Evolutionary conservation across 2,329 filamentous ascomycete species (phyloP).

Genomic region (Bipolaris zeicola): DNA sequence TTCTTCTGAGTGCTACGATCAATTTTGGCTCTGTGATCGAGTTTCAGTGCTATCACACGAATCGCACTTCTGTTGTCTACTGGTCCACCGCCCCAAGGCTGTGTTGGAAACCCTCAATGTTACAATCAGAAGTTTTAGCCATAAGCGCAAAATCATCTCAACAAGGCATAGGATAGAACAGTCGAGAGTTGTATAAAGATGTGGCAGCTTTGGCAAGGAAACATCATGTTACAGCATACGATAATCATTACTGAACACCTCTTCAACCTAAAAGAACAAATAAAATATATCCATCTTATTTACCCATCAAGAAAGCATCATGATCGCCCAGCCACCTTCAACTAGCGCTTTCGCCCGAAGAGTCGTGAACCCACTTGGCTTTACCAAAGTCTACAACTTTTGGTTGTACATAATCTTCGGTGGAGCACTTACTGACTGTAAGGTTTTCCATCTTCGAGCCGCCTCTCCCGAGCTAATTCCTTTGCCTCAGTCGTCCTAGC

Average conservation of each 20-base stretch:
- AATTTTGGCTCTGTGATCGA: neutral
- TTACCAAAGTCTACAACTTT: constrained; percentile 64
- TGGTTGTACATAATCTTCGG: constrained; percentile 51
- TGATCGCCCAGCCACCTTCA: constrained; percentile 18
- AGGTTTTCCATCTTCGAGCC: neutral
- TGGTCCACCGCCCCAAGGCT: neutral
- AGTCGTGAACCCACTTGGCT: constrained; percentile 55
- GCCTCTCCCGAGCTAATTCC: neutral
- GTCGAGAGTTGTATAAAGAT: constrained; percentile 1
- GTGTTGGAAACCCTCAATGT: neutral
- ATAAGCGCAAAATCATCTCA: constrained; percentile 6
- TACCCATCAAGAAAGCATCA: constrained; percentile 1
- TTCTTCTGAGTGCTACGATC: neutral
- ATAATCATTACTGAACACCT: neutral
- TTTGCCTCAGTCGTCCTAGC: constrained; percentile 50
- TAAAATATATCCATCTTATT: neutral
- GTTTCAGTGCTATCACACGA: neutral
- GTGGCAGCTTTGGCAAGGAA: neutral
- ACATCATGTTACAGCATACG: neutral
- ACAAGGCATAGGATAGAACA: neutral
- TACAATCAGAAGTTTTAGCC: neutral
- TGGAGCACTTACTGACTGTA: constrained; percentile 27
- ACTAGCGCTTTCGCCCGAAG: constrained; percentile 19
- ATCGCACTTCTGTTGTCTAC: neutral
- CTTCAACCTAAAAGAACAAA: no score